Evolutionary conservation across 1,139 yeast genomes (phyloP).

Genomic region (Kodamaea suecica): DNA sequence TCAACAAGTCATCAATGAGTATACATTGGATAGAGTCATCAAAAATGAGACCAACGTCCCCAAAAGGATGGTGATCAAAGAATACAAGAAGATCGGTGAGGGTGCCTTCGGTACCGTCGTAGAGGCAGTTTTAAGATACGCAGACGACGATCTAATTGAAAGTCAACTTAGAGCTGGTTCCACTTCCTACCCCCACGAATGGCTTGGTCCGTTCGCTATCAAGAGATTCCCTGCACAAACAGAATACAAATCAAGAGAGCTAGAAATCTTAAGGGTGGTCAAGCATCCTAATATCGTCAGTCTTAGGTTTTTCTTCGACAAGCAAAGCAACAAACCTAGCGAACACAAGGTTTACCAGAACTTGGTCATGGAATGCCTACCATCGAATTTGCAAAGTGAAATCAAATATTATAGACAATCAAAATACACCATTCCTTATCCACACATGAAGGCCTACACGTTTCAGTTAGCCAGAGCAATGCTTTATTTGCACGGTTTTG

Average conservation of each 20-base stretch:
- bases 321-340: conserved; percentile 48
- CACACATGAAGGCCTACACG: conserved; percentile 74
- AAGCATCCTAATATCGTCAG: conserved; percentile 76
- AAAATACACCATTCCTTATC: conserved; percentile 63
- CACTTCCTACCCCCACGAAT: conserved; percentile 19
- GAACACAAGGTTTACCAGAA: conserved; percentile 70
- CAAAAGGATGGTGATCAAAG: conserved; percentile 64
- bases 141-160: conserved; percentile 17
- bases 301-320: conserved; percentile 64
- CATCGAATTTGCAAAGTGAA: conserved; percentile 73
- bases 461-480: conserved; percentile 79
- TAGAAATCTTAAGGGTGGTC: conserved; percentile 69
- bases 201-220: conserved; percentile 81
- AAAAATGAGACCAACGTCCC: conserved; percentile 53
- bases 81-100: conserved; percentile 72
- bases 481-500: conserved; percentile 76
- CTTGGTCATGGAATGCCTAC: conserved; percentile 80
- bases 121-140: conserved; percentile 56
- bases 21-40: conserved; percentile 53
- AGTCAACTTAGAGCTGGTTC: background rate
- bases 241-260: conserved; percentile 75
- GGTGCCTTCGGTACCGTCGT: conserved; percentile 86
- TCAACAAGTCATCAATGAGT: conserved; percentile 19
- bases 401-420: conserved; percentile 65
- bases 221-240: conserved; percentile 84